Percentiles rank a stretch among this genome's conserved stretches.
phyloP scores from a whole-genome alignment of 768 basidiomycete species.

The Neoboletus brunneissimus region DNA sequence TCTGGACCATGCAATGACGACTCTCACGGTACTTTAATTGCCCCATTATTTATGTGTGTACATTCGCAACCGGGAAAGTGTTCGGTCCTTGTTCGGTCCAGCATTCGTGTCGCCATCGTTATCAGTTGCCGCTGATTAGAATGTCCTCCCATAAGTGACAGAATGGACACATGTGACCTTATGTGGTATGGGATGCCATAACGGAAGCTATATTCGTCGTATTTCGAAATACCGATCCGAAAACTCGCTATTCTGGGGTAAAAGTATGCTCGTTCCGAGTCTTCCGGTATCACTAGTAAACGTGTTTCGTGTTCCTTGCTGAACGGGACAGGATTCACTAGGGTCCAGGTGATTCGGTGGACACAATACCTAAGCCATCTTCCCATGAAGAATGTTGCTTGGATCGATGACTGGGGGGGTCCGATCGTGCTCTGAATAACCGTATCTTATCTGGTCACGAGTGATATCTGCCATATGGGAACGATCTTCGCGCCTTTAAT shows the following conservation, averaged over 20 bases:
- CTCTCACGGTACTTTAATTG: background rate
- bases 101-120: slow-evolving; percentile 4
- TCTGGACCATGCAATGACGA: background rate
- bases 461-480: background rate
- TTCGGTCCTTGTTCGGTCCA: background rate
- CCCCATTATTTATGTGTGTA: background rate
- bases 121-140: slow-evolving; percentile 10
- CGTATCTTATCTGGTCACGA: slow-evolving; percentile 13
- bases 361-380: background rate
- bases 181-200: background rate
- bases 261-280: background rate
- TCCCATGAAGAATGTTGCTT: slow-evolving; percentile 1
- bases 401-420: background rate
- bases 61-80: background rate
- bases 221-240: background rate
- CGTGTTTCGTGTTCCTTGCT: too few species aligned
- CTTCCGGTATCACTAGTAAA: background rate
- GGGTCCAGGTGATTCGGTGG: background rate
- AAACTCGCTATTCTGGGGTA: too few species aligned
- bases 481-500: background rate
- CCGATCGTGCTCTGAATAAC: background rate
- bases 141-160: slow-evolving; percentile 1
- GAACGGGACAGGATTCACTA: background rate
- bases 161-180: slow-evolving; percentile 2
- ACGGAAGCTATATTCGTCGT: slow-evolving; percentile 1